Base-by-base conservation (phyloP, 1,139 yeast genomes). In the Meyerozyma smithsonii region DNA sequence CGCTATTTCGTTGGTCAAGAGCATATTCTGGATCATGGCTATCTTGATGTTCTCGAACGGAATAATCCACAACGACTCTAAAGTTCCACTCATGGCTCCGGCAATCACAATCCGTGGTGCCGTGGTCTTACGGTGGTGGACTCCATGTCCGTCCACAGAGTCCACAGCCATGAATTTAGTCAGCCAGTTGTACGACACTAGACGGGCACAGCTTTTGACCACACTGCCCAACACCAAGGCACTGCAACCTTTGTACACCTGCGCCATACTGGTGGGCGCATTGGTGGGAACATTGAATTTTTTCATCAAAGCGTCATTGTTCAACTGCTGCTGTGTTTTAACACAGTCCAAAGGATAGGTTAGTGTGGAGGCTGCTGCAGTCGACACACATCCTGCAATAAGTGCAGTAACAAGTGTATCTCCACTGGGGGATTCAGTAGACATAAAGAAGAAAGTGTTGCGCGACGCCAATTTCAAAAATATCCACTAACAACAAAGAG, bases 21-120 rank as follows among this genome's bases (percentile, higher is more conserved):
- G 48, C 61, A 63, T 69, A 51, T 82, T 78, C 54, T 90, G 96
- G 46, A 90, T 81, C 92, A 88, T 82, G 11, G 88, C 75, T 5
- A 87, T 83, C 57, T 90, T 89, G 49, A 89, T 73, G 55, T 82
- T 86, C 54, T 92, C 98, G 61, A 92, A 90, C 0, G 98, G 98
- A 19, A 92, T 85, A 23, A 92, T 77, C 69, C 89, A 77, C 34
- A 88, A 51, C 5, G 95, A 81, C 60, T 92, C 98, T 39, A 81
- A 64, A 42, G 82, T 72, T 5, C 94, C 97, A 8, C 96, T 85
- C 69, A 88, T 76, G 38, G 84, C 75, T 5, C 96, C 97, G 3
- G 97, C 97, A 44, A 86, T 79, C 8, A 83, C 83, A 38, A 84
- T 72, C 47, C 86, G 62, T 8, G 89, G 86, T 3, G 90, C 89